Evolutionary conservation across 306 rosid genomes (phyloP).

Genomic region (Glycine soja): DNA sequence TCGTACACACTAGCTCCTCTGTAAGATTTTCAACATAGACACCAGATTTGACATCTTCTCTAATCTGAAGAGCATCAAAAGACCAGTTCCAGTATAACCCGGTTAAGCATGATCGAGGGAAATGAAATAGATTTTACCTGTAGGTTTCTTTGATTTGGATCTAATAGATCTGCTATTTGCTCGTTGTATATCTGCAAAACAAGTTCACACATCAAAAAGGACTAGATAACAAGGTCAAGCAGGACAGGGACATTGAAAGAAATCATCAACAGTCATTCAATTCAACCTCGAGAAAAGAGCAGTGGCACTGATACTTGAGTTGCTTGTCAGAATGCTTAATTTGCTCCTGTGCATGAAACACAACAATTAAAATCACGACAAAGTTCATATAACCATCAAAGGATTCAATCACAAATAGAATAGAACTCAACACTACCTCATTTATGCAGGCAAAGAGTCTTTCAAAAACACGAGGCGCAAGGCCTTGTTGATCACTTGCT

Average conservation of each 20-base stretch:
- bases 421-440: slow-evolving; percentile 59
- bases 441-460: slow-evolving; percentile 76
- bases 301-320: slow-evolving; percentile 79
- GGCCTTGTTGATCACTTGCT: slow-evolving; percentile 69
- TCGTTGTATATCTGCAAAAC: slow-evolving; percentile 90
- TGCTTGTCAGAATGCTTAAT: slow-evolving; percentile 70
- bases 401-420: neutral
- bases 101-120: neutral
- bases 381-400: neutral
- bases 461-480: slow-evolving; percentile 85
- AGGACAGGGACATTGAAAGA: slow-evolving; percentile 25
- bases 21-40: slow-evolving; percentile 91
- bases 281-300: slow-evolving; percentile 89
- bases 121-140: slow-evolving; percentile 57
- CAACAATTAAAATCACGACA: slow-evolving; percentile 32
- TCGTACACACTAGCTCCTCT: slow-evolving; percentile 69
- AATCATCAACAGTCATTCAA: slow-evolving; percentile 21
- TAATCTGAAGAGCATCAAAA: slow-evolving; percentile 60
- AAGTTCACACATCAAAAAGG: slow-evolving; percentile 37
- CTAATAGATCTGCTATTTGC: slow-evolving; percentile 87
- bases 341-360: slow-evolving; percentile 71
- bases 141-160: slow-evolving; percentile 81
- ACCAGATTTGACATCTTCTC: slow-evolving; percentile 97
- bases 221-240: slow-evolving; percentile 37
- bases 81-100: slow-evolving; percentile 18